A percentile compares a stretch with the other conserved stretches of the same genome.
phyloP scores from a whole-genome alignment of 805 yeast species.

The Lipomyces lipofer region DNA sequence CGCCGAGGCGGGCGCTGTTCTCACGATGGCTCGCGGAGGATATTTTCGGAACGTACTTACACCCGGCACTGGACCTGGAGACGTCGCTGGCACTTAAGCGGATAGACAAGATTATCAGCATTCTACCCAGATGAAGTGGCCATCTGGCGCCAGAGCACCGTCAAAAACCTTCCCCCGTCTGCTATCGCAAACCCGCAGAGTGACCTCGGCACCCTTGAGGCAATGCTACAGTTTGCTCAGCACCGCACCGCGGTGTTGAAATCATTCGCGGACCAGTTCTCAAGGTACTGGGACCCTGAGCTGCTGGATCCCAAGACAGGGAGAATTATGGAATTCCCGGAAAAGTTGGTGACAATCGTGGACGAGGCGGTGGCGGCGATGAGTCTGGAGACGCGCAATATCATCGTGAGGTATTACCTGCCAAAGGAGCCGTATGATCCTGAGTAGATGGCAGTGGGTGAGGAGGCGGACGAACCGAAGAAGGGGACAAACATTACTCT shows the following conservation, averaged over 20 bases:
- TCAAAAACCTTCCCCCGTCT: not conserved
- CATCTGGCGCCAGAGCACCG: not conserved
- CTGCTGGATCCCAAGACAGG: not conserved
- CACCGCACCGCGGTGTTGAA: not conserved
- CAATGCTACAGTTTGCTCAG: not conserved
- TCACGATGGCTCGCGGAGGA: slow-evolving; percentile 2
- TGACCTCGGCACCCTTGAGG: not conserved
- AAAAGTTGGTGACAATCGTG: not conserved
- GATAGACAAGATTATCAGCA: not conserved
- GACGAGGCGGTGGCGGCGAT: not conserved
- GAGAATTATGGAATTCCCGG: not conserved
- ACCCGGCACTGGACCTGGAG: slow-evolving; percentile 2
- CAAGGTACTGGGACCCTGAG: not conserved
- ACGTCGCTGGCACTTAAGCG: not conserved
- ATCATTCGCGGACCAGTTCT: not conserved
- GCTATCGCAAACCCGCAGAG: not conserved
- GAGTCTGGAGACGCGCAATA: slow-evolving; percentile 2
- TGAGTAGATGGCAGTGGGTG: not conserved
- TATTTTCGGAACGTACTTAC: not conserved
- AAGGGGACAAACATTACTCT: not conserved
- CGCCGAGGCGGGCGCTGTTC: no score
- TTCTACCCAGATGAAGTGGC: not conserved
- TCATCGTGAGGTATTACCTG: not conserved
- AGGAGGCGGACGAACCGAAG: not conserved
- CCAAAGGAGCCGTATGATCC: not conserved